Evolutionary conservation across 1,284 basidiomycete genomes (phyloP).

Genomic region (Fistulinella staudtii): DNA sequence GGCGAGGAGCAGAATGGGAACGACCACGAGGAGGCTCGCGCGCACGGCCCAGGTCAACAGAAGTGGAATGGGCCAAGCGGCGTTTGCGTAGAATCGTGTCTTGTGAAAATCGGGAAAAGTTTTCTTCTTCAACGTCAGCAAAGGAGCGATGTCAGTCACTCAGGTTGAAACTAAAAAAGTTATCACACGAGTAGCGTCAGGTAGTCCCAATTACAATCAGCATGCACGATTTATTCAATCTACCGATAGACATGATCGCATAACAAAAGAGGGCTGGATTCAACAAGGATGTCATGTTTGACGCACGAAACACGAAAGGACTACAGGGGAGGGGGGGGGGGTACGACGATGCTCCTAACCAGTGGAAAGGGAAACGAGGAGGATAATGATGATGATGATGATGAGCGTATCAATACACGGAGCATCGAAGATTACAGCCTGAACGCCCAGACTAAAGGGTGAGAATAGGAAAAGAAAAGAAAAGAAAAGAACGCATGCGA

Average conservation of each 20-base stretch:
- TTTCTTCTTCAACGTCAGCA: too few species aligned
- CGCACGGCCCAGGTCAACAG: slow-evolving; percentile 23
- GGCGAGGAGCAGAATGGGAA: slow-evolving; percentile 1
- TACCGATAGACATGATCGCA: slow-evolving; percentile 6
- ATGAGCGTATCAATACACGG: slow-evolving; percentile 34
- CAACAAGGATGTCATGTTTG: background rate
- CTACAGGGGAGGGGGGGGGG: slow-evolving; percentile 24
- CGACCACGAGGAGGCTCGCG: slow-evolving; percentile 30
- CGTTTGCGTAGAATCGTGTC: slow-evolving; percentile 22
- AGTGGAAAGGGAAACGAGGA: slow-evolving; percentile 35
- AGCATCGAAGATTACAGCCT: slow-evolving; percentile 42
- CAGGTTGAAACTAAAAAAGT: background rate
- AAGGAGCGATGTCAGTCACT: too few species aligned
- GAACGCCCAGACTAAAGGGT: slow-evolving; percentile 13
- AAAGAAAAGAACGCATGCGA: slow-evolving; percentile 2
- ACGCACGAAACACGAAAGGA: slow-evolving; percentile 1
- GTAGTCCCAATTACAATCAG: background rate
- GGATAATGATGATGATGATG: slow-evolving; percentile 30
- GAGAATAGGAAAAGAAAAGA: slow-evolving; percentile 5
- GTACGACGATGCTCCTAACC: slow-evolving; percentile 50
- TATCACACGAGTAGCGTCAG: background rate
- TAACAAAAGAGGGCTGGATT: slow-evolving; percentile 5
- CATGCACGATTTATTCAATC: slow-evolving; percentile 5
- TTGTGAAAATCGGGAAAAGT: background rate
- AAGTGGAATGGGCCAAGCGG: slow-evolving; percentile 27